Conservation (phyloP, 2,329 filamentous ascomycete genomes). For the Byssochlamys sp. region DNA sequence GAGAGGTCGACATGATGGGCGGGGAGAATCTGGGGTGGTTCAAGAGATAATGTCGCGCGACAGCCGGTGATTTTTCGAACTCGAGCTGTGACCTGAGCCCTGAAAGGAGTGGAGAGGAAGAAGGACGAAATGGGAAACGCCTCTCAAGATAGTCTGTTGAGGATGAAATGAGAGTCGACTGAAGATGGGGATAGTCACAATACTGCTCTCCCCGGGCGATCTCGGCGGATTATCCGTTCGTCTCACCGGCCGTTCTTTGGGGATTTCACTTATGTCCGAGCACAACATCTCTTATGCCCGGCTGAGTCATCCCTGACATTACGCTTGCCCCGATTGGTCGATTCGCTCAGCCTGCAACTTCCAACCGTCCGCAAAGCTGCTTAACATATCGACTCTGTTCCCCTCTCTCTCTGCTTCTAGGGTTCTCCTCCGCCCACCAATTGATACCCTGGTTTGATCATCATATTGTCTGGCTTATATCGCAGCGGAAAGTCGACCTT, state of each 20-base stretch:
- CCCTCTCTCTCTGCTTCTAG: not conserved
- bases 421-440: not conserved
- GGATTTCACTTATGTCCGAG: not conserved
- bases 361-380: not conserved
- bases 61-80: slow-evolving; percentile 1
- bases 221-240: not conserved
- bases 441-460: slow-evolving; percentile 1
- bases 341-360: not conserved
- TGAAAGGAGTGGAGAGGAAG: not conserved
- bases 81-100: not conserved
- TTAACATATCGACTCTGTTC: not conserved
- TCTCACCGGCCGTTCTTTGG: not conserved
- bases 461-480: not conserved
- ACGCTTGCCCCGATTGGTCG: not conserved
- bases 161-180: not conserved
- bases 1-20: slow-evolving; percentile 42
- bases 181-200: not conserved
- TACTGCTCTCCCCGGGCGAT: not conserved
- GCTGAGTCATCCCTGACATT: not conserved
- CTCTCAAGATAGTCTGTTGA: not conserved
- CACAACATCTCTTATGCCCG: not conserved
- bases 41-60: slow-evolving; percentile 8
- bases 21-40: slow-evolving; percentile 10
- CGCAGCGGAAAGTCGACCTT: not conserved
- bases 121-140: not conserved